Percentiles rank a stretch among this genome's conserved stretches.
These are phyloP conservation scores for Citrullus mucosospermus DNA, from an alignment of 306 rosid species.

Conservation along the genomic window DNA sequence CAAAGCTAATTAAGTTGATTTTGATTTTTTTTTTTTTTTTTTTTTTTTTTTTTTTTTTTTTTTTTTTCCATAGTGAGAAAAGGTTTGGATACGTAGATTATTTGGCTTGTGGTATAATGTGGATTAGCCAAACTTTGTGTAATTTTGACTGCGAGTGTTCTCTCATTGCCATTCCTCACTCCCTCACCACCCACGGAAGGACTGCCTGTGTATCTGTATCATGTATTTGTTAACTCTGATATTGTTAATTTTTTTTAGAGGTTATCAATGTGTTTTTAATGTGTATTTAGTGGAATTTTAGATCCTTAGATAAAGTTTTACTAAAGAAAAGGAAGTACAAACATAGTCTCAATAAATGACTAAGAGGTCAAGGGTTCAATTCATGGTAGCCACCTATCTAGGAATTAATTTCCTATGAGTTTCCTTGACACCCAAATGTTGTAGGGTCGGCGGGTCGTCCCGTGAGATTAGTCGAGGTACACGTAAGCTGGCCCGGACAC, in stretches of 20 bases:
- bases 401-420: too few species aligned
- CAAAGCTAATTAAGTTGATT: conserved; percentile 33
- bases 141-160: conserved; percentile 4
- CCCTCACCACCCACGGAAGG: neutral
- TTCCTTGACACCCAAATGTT: too few species aligned
- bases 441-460: too few species aligned
- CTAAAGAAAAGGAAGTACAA: neutral
- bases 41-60: too few species aligned
- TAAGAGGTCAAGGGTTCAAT: too few species aligned
- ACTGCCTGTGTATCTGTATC: neutral
- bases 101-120: neutral
- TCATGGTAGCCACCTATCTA: too few species aligned
- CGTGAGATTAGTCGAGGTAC: too few species aligned
- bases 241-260: neutral
- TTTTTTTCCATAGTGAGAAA: neutral
- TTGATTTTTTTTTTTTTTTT: neutral
- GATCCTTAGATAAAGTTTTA: neutral
- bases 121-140: neutral
- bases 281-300: neutral
- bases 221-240: neutral
- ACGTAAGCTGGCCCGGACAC: too few species aligned
- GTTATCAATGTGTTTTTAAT: neutral
- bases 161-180: neutral
- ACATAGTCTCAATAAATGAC: too few species aligned
- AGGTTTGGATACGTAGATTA: neutral